Conservation (phyloP, 306 rosid genomes). For the Heteromeles arbutifolia region DNA sequence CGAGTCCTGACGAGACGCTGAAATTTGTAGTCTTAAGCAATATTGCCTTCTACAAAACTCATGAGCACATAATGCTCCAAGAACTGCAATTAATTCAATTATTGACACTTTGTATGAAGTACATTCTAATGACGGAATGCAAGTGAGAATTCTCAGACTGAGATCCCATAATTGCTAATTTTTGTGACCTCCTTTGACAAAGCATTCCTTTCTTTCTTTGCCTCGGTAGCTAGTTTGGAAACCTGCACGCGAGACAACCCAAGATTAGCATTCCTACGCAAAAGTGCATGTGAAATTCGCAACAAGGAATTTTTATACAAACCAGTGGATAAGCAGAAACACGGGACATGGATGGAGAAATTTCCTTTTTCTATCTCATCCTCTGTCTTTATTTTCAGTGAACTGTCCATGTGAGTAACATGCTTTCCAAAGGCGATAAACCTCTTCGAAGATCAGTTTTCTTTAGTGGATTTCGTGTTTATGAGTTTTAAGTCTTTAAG, state of each 20-base stretch:
- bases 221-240: slow-evolving; percentile 59
- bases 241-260: slow-evolving; percentile 48
- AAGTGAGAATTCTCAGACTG: slow-evolving; percentile 46
- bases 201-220: slow-evolving; percentile 57
- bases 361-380: no score
- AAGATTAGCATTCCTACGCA: slow-evolving; percentile 17
- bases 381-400: no score
- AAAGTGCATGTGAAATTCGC: neutral
- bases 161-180: slow-evolving; percentile 82
- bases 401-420: no score
- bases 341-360: neutral
- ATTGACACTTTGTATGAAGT: neutral
- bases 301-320: neutral
- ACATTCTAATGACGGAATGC: neutral
- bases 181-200: slow-evolving; percentile 67
- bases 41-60: neutral
- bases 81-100: neutral
- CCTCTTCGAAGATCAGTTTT: neutral
- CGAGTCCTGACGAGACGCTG: no score
- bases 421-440: neutral
- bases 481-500: neutral
- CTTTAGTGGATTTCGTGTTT: neutral
- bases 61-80: neutral
- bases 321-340: neutral
- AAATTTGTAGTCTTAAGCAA: neutral